Evolutionary conservation across 495 filamentous ascomycete genomes (phyloP).

Genomic region (Neurospora terricola): DNA sequence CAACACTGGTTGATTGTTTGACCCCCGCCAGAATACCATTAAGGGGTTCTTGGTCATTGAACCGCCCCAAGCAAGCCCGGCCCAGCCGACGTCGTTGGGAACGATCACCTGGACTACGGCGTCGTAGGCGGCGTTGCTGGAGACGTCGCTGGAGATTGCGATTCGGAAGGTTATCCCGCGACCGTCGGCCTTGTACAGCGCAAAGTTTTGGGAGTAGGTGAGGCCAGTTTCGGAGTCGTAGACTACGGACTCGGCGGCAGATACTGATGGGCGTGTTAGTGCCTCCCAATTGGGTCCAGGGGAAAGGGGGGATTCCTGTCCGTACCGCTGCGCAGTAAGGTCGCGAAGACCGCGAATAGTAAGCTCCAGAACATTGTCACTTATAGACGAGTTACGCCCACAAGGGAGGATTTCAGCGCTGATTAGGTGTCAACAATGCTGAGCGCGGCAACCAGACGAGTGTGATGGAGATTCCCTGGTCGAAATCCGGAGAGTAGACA

Average conservation of each 20-base stretch:
- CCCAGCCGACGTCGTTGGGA: constrained; percentile 33
- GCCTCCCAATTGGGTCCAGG: not conserved
- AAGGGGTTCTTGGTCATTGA: constrained; percentile 33
- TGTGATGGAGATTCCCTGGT: not conserved
- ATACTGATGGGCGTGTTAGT: constrained; percentile 5
- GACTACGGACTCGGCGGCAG: constrained; percentile 18
- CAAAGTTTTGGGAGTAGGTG: constrained; percentile 33
- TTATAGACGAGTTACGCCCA: not conserved
- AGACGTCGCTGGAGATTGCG: constrained; percentile 23
- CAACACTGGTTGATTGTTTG: constrained; percentile 13
- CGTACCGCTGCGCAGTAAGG: constrained; percentile 12
- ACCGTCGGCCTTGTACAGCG: constrained; percentile 26
- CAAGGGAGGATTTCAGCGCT: not conserved
- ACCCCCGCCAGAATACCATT: constrained; percentile 25
- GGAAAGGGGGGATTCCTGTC: not conserved
- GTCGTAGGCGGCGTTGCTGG: constrained; percentile 21
- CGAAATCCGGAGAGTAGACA: not conserved
- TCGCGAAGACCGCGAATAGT: constrained; percentile 14
- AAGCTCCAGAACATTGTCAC: constrained; percentile 14
- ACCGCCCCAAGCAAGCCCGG: constrained; percentile 33
- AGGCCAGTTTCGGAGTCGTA: constrained; percentile 42
- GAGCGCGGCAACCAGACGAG: not conserved
- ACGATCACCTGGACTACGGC: constrained; percentile 34
- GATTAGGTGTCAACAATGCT: not conserved
- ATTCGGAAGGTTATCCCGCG: constrained; percentile 29